phyloP scores from a whole-genome alignment of 2,329 filamentous ascomycete genomes.

The Dactylellina leptospora region DNA sequence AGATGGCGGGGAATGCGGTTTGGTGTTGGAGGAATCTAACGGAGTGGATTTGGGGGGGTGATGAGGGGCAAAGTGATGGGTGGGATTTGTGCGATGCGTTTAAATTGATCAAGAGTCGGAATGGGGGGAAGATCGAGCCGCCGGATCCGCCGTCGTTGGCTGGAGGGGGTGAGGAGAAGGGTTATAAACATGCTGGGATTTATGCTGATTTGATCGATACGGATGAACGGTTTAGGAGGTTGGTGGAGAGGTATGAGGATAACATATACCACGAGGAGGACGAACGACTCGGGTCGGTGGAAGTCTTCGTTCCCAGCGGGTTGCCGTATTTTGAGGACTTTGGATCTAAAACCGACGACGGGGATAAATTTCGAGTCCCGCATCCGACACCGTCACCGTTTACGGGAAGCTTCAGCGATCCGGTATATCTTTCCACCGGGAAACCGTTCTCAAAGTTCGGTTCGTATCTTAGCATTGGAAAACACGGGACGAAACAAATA shows the following conservation, averaged over 20 bases:
- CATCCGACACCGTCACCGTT: constrained; percentile 40
- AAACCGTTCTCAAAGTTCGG: constrained; percentile 56
- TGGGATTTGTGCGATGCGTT: constrained; percentile 57
- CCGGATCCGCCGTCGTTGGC: constrained; percentile 17
- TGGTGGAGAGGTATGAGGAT: constrained; percentile 34
- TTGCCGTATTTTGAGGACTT: constrained; percentile 22
- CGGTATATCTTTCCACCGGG: constrained; percentile 55
- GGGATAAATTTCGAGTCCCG: constrained; percentile 32
- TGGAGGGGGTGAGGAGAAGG: background rate
- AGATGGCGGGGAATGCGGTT: constrained; percentile 56
- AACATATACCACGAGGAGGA: constrained; percentile 35
- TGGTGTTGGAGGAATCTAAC: constrained; percentile 57
- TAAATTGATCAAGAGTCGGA: constrained; percentile 54
- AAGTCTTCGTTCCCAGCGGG: constrained; percentile 29
- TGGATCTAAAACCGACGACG: background rate
- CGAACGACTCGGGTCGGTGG: constrained; percentile 12
- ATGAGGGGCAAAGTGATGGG: constrained; percentile 47
- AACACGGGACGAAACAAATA: constrained; percentile 17
- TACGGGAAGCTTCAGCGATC: constrained; percentile 48
- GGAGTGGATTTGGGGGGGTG: constrained; percentile 54
- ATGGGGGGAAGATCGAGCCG: constrained; percentile 41
- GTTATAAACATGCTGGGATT: background rate
- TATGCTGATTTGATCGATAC: constrained; percentile 4
- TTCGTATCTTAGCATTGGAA: constrained; percentile 53
- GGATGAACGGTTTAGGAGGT: constrained; percentile 4